Evolutionary conservation across 257 asterid genomes (phyloP).

Genomic region (Ophiorrhiza pumila): DNA sequence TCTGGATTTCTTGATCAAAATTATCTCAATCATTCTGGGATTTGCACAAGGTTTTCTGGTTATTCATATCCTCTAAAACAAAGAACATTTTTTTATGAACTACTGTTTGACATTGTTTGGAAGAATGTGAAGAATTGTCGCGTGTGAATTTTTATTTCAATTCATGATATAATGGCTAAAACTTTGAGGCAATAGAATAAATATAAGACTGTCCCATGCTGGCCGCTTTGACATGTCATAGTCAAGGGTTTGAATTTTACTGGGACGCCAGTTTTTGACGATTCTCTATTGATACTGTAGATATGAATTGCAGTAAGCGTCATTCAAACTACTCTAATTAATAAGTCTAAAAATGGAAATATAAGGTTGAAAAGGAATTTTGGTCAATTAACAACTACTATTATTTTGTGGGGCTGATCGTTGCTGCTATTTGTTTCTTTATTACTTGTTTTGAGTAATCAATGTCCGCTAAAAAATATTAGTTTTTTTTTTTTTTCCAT

Average conservation of each 20-base stretch:
- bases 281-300: not conserved
- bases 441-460: not conserved
- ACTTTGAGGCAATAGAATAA: not conserved
- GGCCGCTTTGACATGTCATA: conserved; percentile 6
- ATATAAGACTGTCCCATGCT: not conserved
- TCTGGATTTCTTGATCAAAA: not conserved
- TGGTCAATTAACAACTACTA: not conserved
- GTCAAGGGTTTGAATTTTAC: not conserved
- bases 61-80: no score
- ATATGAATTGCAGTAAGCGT: not conserved
- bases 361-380: not conserved
- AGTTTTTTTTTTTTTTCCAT: not conserved
- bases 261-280: not conserved
- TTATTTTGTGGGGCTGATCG: not conserved
- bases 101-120: not conserved
- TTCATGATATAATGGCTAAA: not conserved
- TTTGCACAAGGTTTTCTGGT: not conserved
- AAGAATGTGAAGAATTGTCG: no score
- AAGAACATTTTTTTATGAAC: not conserved
- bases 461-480: not conserved
- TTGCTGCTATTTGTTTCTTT: not conserved
- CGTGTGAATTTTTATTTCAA: not conserved
- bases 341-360: not conserved
- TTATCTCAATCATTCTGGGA: not conserved
- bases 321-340: not conserved